Conservation (phyloP, 1,284 basidiomycete species). For the Leccinum fuscescens region DNA sequence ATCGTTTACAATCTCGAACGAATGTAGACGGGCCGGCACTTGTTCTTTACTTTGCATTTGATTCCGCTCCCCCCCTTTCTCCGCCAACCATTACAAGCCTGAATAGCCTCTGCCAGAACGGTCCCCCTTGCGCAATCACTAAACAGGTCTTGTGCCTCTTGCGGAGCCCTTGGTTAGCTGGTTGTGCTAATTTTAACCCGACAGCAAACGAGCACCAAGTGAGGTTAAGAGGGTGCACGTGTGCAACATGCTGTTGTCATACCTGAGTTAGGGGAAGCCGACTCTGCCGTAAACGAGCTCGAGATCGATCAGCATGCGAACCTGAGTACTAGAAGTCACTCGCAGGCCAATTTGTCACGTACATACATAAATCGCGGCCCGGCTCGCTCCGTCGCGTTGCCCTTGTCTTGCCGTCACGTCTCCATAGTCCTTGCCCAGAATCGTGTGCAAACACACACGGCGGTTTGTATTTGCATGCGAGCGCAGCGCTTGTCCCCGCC, state of each 20-base stretch:
- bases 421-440: constrained; percentile 55
- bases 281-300: constrained; percentile 50
- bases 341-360: constrained; percentile 17
- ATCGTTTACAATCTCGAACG: not conserved
- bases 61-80: not conserved
- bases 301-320: constrained; percentile 3
- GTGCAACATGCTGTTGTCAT: constrained; percentile 28
- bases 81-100: not conserved
- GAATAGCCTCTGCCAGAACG: not conserved
- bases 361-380: constrained; percentile 27
- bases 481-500: too few species aligned
- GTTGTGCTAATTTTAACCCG: too few species aligned
- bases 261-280: constrained; percentile 42
- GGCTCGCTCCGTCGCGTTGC: too few species aligned
- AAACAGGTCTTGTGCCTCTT: too few species aligned
- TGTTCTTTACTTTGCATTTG: not conserved
- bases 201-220: too few species aligned
- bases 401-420: not conserved
- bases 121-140: too few species aligned
- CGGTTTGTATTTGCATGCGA: constrained; percentile 60
- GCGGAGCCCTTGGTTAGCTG: too few species aligned
- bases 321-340: not conserved
- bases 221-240: too few species aligned
- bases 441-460: constrained; percentile 31
- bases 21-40: not conserved